A percentile compares a stretch with the other conserved stretches of the same genome.
These are phyloP conservation scores for Suhomyces xylopsoci DNA, from an alignment of 805 yeast genomes.

Conservation along the genomic window DNA sequence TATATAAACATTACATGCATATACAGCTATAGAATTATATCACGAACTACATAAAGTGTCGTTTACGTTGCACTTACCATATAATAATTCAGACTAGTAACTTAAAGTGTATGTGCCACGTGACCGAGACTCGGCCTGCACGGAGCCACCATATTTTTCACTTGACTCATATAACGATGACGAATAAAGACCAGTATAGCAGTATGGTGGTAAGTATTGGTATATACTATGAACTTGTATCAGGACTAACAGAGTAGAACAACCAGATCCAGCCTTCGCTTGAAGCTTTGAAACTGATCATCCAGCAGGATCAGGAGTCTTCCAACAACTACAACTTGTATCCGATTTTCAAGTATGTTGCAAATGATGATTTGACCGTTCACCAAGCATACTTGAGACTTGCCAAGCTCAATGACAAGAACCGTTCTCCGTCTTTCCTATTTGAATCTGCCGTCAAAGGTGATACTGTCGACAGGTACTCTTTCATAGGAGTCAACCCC, in stretches of 20 bases:
- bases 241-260: conserved; percentile 9
- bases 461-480: conserved; percentile 83
- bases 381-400: conserved; percentile 87
- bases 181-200: neutral
- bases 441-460: conserved; percentile 89
- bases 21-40: neutral
- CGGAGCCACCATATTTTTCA: neutral
- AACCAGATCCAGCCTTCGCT: conserved; percentile 36
- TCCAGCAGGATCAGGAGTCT: conserved; percentile 14
- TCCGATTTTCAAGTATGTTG: conserved; percentile 73
- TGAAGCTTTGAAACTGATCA: conserved; percentile 25
- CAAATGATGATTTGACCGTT: conserved; percentile 80
- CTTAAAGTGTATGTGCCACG: neutral
- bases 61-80: neutral
- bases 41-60: neutral
- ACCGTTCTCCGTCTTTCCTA: conserved; percentile 67
- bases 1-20: neutral
- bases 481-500: conserved; percentile 87
- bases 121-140: neutral
- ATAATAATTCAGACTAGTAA: too few species aligned
- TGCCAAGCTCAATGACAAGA: conserved; percentile 55
- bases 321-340: conserved; percentile 56
- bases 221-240: neutral
- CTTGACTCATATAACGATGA: neutral
- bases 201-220: neutral